These are phyloP conservation scores for Neoascochyta sp. DNA, from an alignment of 2,329 filamentous ascomycete species.

Conservation along the genomic window DNA sequence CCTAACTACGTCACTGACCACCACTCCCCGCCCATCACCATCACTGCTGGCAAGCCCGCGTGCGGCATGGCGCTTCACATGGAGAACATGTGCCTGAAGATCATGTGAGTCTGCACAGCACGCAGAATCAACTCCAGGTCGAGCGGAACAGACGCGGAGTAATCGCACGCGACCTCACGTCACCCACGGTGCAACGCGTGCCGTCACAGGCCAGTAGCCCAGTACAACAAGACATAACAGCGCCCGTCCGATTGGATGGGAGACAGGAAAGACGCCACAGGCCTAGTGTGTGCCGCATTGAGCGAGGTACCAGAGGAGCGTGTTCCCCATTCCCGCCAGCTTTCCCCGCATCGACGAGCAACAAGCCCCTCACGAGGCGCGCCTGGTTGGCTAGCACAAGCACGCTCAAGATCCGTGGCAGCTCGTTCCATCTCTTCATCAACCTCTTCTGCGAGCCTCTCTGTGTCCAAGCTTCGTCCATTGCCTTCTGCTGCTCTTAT, in stretches of 20 bases:
- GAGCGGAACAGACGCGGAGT: conserved; percentile 8
- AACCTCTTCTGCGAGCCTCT: conserved; percentile 13
- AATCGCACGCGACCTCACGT: conserved; percentile 4
- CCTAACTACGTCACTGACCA: no score
- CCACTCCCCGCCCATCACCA: no score
- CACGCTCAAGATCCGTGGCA: conserved; percentile 7
- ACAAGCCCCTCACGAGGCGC: conserved; percentile 21
- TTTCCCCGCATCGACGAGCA: conserved; percentile 23
- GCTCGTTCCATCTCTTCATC: conserved; percentile 6
- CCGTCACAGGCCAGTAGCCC: conserved; percentile 7
- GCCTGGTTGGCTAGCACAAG: conserved; percentile 14
- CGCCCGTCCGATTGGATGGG: conserved; percentile 17
- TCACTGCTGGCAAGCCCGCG: no score
- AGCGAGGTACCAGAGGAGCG: conserved; percentile 5
- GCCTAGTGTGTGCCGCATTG: conserved; percentile 12
- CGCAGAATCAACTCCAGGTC: background rate
- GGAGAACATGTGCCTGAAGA: conserved; percentile 6
- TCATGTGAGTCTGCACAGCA: background rate
- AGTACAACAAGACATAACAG: conserved; percentile 2
- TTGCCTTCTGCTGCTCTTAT: conserved; percentile 2
- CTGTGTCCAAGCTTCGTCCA: conserved; percentile 10
- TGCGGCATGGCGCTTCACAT: no score
- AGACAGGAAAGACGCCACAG: conserved; percentile 6
- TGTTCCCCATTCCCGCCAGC: conserved; percentile 11
- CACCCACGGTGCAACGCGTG: background rate